A percentile compares a stretch with the other conserved stretches of the same genome.
These are phyloP conservation scores for Vachellia collinsii DNA, from an alignment of 306 rosid genomes.

Conservation along the genomic window DNA sequence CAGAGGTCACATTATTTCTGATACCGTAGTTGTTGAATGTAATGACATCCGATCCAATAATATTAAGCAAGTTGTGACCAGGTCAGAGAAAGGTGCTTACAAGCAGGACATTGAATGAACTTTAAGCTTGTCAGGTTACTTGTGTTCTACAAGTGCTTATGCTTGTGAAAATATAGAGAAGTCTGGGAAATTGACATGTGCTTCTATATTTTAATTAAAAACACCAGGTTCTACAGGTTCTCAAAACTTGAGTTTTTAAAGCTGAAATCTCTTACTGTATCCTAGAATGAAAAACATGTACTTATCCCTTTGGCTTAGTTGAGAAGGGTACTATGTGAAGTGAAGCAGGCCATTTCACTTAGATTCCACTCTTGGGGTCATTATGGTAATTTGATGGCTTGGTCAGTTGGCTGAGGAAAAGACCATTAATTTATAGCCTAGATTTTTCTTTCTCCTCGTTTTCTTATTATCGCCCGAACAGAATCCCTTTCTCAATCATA, in stretches of 20 bases:
- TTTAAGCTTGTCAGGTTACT: background rate
- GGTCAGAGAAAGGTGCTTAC: background rate
- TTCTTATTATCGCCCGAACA: background rate
- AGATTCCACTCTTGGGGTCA: constrained; percentile 5
- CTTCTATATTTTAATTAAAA: background rate
- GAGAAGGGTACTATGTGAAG: constrained; percentile 3
- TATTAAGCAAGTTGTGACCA: constrained; percentile 4
- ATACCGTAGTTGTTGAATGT: constrained; percentile 12
- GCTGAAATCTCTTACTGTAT: background rate
- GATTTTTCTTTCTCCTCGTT: background rate
- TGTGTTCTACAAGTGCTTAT: background rate
- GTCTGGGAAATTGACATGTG: background rate
- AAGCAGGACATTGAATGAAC: background rate
- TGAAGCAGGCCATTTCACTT: background rate
- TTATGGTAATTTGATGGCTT: background rate
- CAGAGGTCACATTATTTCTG: background rate
- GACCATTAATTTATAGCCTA: background rate
- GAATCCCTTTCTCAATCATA: background rate
- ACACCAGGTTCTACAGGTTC: background rate
- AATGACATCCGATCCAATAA: background rate
- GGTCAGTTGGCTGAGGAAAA: background rate
- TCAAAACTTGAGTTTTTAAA: background rate
- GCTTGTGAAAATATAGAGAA: background rate
- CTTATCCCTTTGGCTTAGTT: background rate
- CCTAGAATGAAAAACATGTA: constrained; percentile 10